Conservation (phyloP, 2,329 filamentous ascomycete genomes). For the Fusarium napiforme region DNA sequence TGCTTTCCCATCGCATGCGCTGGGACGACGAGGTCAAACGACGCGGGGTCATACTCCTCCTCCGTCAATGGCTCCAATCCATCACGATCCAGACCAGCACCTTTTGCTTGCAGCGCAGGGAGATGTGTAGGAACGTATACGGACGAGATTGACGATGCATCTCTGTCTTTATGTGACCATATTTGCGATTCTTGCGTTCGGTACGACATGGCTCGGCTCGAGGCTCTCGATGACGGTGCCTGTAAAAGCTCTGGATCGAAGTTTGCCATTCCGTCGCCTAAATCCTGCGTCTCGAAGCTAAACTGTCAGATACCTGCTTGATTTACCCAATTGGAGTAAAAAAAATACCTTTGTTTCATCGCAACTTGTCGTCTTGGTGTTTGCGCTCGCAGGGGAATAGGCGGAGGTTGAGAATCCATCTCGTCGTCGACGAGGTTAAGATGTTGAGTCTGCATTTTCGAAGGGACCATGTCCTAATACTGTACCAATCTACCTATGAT, state of each 20-base stretch:
- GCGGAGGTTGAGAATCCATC: slow-evolving; percentile 9
- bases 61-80: slow-evolving; percentile 35
- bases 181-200: slow-evolving; percentile 19
- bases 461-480: background rate
- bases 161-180: slow-evolving; percentile 28
- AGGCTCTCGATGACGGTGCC: slow-evolving; percentile 24
- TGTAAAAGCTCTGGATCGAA: slow-evolving; percentile 12
- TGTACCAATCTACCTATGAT: background rate
- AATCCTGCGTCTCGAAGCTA: slow-evolving; percentile 25
- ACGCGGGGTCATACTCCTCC: slow-evolving; percentile 40
- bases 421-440: slow-evolving; percentile 26
- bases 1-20: slow-evolving; percentile 37
- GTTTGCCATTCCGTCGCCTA: slow-evolving; percentile 21
- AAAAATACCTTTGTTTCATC: slow-evolving; percentile 11
- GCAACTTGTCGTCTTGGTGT: slow-evolving; percentile 11
- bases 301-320: background rate
- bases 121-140: slow-evolving; percentile 27
- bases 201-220: slow-evolving; percentile 27
- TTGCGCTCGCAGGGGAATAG: slow-evolving; percentile 9
- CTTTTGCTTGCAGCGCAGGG: slow-evolving; percentile 32
- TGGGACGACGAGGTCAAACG: slow-evolving; percentile 38
- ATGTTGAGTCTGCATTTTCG: slow-evolving; percentile 17
- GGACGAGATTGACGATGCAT: slow-evolving; percentile 34
- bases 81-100: slow-evolving; percentile 30
- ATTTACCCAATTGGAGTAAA: too few species aligned